Base-by-base conservation (phyloP, 176 grass and related monocot species). In the Oryza australiensis region DNA sequence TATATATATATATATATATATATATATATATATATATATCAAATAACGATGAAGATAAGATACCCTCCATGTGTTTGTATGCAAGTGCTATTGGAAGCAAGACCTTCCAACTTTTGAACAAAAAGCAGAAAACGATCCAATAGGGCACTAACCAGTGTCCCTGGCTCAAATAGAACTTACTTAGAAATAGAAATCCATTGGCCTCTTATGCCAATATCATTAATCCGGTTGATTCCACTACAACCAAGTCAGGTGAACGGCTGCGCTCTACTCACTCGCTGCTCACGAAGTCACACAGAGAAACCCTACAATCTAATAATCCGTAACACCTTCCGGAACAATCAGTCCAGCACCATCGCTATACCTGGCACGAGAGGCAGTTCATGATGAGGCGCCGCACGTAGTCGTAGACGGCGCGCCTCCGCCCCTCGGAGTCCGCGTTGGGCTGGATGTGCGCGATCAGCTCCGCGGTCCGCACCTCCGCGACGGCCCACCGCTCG, bases 401-500 rank as follows among this genome's bases (percentile, higher is more conserved):
- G 20, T 97, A 97, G 81, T 77, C 57, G 70, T 77, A 91, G 22
- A 97, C 94, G 38, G 92, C 92, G 9, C 34, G 74, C 83, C 94
- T 87, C 67, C 85, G 86, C 13, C 75, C 78, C 79, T 97, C 89
- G 37, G 94, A 97, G 46, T 85, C 37, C 16, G 13, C 68, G 84
- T 94, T 97, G 60, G 94, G 94, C 74, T 97, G 94, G 86, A 97
- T 90, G 84, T 59, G 32, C 6, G 80, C 69, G 85, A 97, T 97
- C 57, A 97, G 78, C 69, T 94, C 90, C 11, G 88, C 79, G 26
- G 92, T 92, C 69, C 81, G 87, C 53, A 46, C 64, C 85, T 97
- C 94, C 1, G 86, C 94, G 74, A 87, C 45, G 38, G 73, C 70
- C 92, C 76, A 92, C 60, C 80, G 91, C 42, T 94, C 92, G 27